These are phyloP conservation scores for Grosmannia clavigera DNA, from an alignment of 2,329 filamentous ascomycete species.

Conservation along the genomic window DNA sequence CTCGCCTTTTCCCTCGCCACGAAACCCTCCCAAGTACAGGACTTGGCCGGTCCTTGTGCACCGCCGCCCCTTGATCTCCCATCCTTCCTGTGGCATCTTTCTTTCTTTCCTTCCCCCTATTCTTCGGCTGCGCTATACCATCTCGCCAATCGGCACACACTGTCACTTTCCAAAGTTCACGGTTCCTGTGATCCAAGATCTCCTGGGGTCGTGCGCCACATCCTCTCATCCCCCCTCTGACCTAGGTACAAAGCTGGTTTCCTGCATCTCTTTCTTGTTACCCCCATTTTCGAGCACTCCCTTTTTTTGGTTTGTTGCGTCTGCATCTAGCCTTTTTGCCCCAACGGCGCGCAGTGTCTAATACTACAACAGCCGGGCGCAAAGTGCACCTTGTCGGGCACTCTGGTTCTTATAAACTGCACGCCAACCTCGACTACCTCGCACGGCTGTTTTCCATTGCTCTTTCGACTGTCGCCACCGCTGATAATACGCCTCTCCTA, in stretches of 20 bases:
- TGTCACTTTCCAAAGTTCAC: not conserved
- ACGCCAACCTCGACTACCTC: not conserved
- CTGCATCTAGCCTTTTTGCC: not conserved
- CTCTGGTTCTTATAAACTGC: not conserved
- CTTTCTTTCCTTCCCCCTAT: not conserved
- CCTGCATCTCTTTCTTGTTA: not conserved
- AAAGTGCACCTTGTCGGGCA: not conserved
- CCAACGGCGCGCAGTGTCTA: not conserved
- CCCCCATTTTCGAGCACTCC: not conserved
- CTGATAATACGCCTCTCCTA: not conserved
- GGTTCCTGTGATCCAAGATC: not conserved
- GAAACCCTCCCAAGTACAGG: not conserved
- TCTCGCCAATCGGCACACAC: not conserved
- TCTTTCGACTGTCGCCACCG: not conserved
- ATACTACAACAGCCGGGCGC: not conserved
- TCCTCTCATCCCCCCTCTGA: not conserved
- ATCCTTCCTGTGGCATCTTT: not conserved
- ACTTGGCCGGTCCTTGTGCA: not conserved
- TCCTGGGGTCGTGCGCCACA: not conserved
- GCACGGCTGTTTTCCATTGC: not conserved
- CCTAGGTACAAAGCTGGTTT: not conserved
- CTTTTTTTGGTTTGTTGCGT: not conserved
- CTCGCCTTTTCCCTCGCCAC: not conserved
- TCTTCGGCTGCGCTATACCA: not conserved
- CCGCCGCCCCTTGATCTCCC: not conserved